Percentiles rank a stretch among this genome's conserved stretches.
Evolutionary conservation across 1,284 basidiomycete genomes (phyloP).

Genomic region (Moesziomyces aphidis): DNA sequence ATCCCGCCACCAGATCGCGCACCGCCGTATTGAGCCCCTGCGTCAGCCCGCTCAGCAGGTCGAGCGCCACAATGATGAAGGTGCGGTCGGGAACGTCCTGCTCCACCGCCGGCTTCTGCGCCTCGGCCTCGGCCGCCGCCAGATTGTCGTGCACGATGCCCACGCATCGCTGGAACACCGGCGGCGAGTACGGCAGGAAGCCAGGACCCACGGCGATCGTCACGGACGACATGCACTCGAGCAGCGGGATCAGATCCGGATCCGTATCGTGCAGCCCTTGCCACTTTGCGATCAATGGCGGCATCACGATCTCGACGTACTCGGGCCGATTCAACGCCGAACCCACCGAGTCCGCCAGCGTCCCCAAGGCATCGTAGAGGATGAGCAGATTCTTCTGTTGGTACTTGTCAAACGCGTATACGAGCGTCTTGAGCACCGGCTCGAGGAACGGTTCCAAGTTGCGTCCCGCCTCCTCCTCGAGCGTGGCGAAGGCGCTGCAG

Average conservation of each 20-base stretch:
- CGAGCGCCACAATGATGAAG: conserved; percentile 89
- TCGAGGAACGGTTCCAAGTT: conserved; percentile 93
- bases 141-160: conserved; percentile 87
- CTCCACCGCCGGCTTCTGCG: conserved; percentile 78
- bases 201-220: conserved; percentile 95
- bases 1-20: conserved; percentile 54
- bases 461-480: conserved; percentile 94
- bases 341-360: conserved; percentile 95
- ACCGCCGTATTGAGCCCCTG: conserved; percentile 84
- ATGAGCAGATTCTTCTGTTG: conserved; percentile 99
- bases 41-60: conserved; percentile 92
- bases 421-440: conserved; percentile 92
- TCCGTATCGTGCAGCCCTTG: conserved; percentile 87
- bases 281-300: conserved; percentile 91
- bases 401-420: conserved; percentile 96
- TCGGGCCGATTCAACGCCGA: conserved; percentile 83
- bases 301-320: conserved; percentile 96
- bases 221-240: conserved; percentile 93
- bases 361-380: conserved; percentile 96
- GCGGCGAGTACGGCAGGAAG: conserved; percentile 87
- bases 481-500: conserved; percentile 96
- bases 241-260: conserved; percentile 89
- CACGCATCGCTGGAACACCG: conserved; percentile 92
- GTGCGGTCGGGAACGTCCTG: conserved; percentile 63
- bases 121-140: conserved; percentile 78